Evolutionary conservation across 345 rosid genomes (phyloP), one percentile per base, ranked within the genome.

Genomic region (Eucalyptus curtisii): DNA sequence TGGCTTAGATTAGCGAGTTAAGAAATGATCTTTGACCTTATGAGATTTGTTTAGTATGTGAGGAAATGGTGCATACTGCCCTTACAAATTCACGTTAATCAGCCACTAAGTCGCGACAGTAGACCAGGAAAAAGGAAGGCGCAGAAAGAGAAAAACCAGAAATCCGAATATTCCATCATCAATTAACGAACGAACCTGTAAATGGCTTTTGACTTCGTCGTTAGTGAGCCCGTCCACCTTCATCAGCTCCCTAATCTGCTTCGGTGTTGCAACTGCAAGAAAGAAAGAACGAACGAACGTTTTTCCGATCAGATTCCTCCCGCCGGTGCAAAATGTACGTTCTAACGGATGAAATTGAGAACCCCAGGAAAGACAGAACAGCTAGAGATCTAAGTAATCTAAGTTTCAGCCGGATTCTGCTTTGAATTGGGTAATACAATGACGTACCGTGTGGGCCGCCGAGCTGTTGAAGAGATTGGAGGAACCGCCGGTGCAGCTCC

Each of bases 131-230:
- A 40, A 37, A 76, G 82, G 27, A 11, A 71, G 82, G 82, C 82
- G 7, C 45, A 17, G 82, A 33, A 64, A n/a, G 24, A 44, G 37
- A 44, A 10, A 71, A 71, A 71, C 13, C 27, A 76, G 82, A 20
- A 20, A 76, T 76, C 82, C 27, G 82, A 76, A 76, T 76, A 76
- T 76, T 76, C 82, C 82, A 71, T 33, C 45, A 37, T 37, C 27
- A 19, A 37, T 71, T 7, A 50, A 88, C 61, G 24, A 59, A 97
- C 99, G 24, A 59, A 97, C 99, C 99, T 97, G 99, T 90, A 97
- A 93, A 96, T 97, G 99, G 94, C 99, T 97, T 92, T 97, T 97
- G 44, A 97, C 99, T 96, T 97, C 99, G 89, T 96, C 99, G 47
- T 96, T 97, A 24, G 98, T 95, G 40, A 97, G 95, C 80, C 99